Conservation (phyloP, 1,139 yeast genomes). For the Kluyveromyces marxianus region DNA sequence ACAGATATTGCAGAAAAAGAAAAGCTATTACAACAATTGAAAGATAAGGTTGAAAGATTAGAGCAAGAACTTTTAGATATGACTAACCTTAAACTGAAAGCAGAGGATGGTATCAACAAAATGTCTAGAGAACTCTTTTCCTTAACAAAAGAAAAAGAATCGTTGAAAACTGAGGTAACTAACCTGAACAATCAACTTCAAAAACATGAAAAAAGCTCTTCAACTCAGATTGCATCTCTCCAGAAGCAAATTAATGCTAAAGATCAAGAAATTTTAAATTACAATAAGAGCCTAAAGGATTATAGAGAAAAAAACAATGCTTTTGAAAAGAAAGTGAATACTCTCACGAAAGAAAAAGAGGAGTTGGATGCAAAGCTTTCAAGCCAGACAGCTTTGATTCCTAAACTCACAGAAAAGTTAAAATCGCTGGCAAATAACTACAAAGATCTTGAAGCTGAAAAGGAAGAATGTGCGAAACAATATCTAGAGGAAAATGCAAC, state of each 20-base stretch:
- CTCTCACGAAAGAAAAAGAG: slow-evolving; percentile 14
- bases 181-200: slow-evolving; percentile 37
- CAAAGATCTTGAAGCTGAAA: slow-evolving; percentile 23
- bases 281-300: background rate
- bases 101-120: slow-evolving; percentile 84
- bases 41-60: slow-evolving; percentile 2
- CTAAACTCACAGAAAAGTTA: slow-evolving; percentile 33
- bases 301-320: background rate
- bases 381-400: slow-evolving; percentile 26
- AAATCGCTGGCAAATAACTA: slow-evolving; percentile 30
- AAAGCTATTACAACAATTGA: background rate
- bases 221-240: slow-evolving; percentile 26
- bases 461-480: background rate
- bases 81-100: slow-evolving; percentile 46
- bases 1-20: background rate
- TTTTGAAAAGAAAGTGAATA: slow-evolving; percentile 6
- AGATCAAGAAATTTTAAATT: slow-evolving; percentile 5
- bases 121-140: slow-evolving; percentile 79
- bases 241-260: slow-evolving; percentile 17
- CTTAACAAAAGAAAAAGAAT: slow-evolving; percentile 52
- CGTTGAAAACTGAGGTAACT: slow-evolving; percentile 40
- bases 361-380: slow-evolving; percentile 25
- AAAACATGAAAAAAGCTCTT: slow-evolving; percentile 21
- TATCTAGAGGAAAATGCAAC: background rate
- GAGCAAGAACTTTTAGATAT: slow-evolving; percentile 11